phyloP scores from a whole-genome alignment of 1,139 yeast genomes.

The Spathaspora sp. region DNA sequence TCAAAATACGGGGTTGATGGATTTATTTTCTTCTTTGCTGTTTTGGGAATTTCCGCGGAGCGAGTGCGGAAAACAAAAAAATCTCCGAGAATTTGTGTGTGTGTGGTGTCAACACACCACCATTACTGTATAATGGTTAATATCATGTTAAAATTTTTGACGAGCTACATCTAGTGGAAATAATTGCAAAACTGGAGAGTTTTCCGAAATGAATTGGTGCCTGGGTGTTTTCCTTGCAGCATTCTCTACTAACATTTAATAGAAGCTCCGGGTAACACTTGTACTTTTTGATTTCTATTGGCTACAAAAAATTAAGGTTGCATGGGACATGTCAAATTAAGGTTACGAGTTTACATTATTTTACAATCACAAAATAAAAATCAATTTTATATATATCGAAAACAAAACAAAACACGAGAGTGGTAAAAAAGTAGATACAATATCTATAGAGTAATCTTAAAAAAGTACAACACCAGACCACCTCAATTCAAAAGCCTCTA shows the following conservation, averaged over 20 bases:
- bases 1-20: too few relatives aligned
- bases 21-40: too few relatives aligned
- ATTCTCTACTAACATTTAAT: not conserved
- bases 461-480: not conserved
- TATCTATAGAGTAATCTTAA: not conserved
- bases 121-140: too few relatives aligned
- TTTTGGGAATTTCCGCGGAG: not conserved
- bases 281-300: not conserved
- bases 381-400: constrained; percentile 1
- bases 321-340: too few relatives aligned
- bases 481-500: not conserved
- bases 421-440: constrained; percentile 1
- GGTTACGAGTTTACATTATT: not conserved
- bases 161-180: too few relatives aligned
- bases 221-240: too few relatives aligned
- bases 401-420: not conserved
- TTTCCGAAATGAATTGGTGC: too few relatives aligned
- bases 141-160: too few relatives aligned
- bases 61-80: not conserved
- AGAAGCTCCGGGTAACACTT: not conserved
- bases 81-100: not conserved
- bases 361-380: not conserved
- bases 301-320: too few relatives aligned
- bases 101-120: not conserved
- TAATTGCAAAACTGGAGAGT: too few relatives aligned